phyloP scores from a whole-genome alignment of 371 early-diverging fungal species.

The Cokeromyces recurvatus region DNA sequence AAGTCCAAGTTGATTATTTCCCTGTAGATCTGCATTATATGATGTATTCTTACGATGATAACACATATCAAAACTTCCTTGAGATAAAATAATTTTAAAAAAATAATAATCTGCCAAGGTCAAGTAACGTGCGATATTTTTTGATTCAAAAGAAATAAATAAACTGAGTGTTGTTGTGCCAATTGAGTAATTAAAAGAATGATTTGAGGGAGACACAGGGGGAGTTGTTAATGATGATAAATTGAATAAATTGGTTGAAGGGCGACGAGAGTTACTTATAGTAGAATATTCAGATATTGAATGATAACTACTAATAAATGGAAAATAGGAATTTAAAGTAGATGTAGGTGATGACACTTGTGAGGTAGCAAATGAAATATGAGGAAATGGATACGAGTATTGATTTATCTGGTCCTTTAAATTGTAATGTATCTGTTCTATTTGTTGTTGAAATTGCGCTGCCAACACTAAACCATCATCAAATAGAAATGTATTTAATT shows the following conservation, averaged over 20 bases:
- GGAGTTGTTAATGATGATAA: too few species aligned
- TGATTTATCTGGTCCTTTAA: neutral
- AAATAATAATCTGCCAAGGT: constrained; percentile 39
- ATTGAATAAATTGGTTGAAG: too few species aligned
- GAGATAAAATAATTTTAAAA: constrained; percentile 23
- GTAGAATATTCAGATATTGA: constrained; percentile 1
- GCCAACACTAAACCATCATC: neutral
- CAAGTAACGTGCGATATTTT: constrained; percentile 37
- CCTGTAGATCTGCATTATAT: too few species aligned
- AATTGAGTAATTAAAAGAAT: neutral
- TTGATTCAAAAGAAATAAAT: constrained; percentile 17
- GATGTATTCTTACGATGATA: too few species aligned
- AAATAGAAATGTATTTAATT: constrained; percentile 7
- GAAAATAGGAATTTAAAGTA: constrained; percentile 1
- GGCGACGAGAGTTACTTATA: too few species aligned
- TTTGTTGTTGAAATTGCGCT: constrained; percentile 1
- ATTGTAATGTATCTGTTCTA: constrained; percentile 1
- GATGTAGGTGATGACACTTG: too few species aligned
- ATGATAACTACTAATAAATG: neutral
- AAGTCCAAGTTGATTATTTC: too few species aligned
- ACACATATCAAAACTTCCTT: too few species aligned
- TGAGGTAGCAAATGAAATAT: too few species aligned
- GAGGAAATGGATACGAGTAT: too few species aligned
- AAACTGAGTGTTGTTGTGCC: neutral
- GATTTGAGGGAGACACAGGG: constrained; percentile 3